A percentile compares a stretch with the other conserved stretches of the same genome.
These are phyloP conservation scores for Oenanthe sinensis DNA, from an alignment of 129 eudicot genomes.

Conservation along the genomic window DNA sequence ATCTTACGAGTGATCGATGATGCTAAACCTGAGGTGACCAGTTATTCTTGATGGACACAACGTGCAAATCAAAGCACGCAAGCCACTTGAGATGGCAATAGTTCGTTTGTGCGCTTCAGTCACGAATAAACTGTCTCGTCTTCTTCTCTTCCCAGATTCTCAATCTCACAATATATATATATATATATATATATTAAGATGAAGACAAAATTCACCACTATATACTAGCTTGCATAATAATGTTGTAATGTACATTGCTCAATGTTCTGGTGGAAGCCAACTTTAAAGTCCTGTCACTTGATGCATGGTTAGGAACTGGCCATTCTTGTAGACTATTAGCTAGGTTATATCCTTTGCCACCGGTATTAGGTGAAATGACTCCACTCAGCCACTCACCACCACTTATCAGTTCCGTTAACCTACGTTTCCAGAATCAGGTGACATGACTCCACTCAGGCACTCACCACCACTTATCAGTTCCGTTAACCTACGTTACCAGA, in stretches of 20 bases:
- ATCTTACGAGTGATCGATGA: neutral
- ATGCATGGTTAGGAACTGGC: neutral
- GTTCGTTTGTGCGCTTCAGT: neutral
- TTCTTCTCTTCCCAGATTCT: neutral
- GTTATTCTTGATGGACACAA: neutral
- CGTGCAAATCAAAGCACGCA: neutral
- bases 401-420: neutral
- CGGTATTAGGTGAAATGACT: too few relatives aligned
- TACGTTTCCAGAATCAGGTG: neutral
- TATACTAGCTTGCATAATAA: neutral
- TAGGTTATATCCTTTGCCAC: too few relatives aligned
- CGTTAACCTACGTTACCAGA: too few relatives aligned
- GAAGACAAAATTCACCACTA: neutral
- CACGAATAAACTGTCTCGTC: neutral
- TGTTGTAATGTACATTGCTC: neutral
- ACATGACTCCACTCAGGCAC: too few relatives aligned
- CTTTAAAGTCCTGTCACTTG: neutral
- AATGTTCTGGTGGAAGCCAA: neutral
- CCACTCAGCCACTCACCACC: too few relatives aligned
- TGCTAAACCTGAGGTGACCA: neutral
- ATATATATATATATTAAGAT: neutral
- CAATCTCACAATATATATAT: neutral
- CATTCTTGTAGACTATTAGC: neutral
- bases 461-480: too few relatives aligned
- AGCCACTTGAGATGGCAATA: constrained; percentile 3